These are phyloP conservation scores for Yamadazyma kitorensis DNA, from an alignment of 805 yeast genomes.

Conservation along the genomic window DNA sequence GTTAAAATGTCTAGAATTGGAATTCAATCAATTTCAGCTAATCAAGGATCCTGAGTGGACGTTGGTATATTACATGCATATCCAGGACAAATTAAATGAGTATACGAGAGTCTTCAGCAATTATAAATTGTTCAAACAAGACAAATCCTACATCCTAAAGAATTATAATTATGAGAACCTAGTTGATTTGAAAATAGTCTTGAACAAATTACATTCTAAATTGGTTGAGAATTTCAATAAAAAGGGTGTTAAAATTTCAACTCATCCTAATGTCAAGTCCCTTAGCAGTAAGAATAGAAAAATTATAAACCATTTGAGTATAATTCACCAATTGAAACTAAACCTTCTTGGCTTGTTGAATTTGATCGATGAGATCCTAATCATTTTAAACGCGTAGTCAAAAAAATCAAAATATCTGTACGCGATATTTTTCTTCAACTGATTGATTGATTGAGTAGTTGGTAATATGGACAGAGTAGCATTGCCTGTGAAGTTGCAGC, in stretches of 20 bases:
- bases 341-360: slow-evolving; percentile 8
- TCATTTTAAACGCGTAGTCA: slow-evolving; percentile 7
- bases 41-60: slow-evolving; percentile 5
- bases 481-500: slow-evolving; percentile 74
- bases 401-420: background rate
- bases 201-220: slow-evolving; percentile 10
- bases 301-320: slow-evolving; percentile 9
- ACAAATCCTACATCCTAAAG: slow-evolving; percentile 5
- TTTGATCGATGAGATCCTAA: slow-evolving; percentile 14
- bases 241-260: slow-evolving; percentile 2
- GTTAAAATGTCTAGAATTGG: slow-evolving; percentile 5
- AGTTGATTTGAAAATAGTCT: slow-evolving; percentile 9
- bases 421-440: background rate
- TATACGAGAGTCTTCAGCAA: slow-evolving; percentile 5
- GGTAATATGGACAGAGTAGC: slow-evolving; percentile 16
- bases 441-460: too few relatives aligned
- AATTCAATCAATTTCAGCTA: slow-evolving; percentile 3
- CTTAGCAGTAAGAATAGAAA: too few relatives aligned
- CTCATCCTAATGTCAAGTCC: too few relatives aligned
- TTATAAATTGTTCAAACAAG: slow-evolving; percentile 9
- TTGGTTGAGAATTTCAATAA: slow-evolving; percentile 8
- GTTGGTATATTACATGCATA: slow-evolving; percentile 8
- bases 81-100: slow-evolving; percentile 8
- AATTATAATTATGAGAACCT: slow-evolving; percentile 10
- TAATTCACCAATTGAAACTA: slow-evolving; percentile 10